phyloP scores from a whole-genome alignment of 2,329 filamentous ascomycete species.

The Clarireedia paspali region DNA sequence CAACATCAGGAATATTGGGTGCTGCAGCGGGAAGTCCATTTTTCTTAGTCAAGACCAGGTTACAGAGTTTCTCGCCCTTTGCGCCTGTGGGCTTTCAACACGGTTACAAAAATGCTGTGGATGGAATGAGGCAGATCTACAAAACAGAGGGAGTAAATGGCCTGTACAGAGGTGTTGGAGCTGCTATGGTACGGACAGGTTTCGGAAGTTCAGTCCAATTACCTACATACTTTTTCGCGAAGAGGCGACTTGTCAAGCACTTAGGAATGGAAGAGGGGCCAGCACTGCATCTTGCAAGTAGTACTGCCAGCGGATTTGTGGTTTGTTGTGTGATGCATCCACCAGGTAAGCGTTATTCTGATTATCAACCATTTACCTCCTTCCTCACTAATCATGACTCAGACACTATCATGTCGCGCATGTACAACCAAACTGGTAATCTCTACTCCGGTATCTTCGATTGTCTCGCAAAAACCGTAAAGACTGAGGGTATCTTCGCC shows the following conservation, averaged over 20 bases:
- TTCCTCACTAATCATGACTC: slow-evolving; percentile 11
- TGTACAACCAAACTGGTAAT: slow-evolving; percentile 98
- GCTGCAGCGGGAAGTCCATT: slow-evolving; percentile 92
- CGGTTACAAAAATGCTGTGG: slow-evolving; percentile 74
- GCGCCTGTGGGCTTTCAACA: slow-evolving; percentile 96
- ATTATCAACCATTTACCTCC: neutral
- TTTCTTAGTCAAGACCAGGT: slow-evolving; percentile 93
- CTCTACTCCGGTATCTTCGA: slow-evolving; percentile 92
- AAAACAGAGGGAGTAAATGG: slow-evolving; percentile 67
- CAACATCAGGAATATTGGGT: slow-evolving; percentile 80
- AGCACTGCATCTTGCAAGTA: slow-evolving; percentile 80
- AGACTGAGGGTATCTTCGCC: slow-evolving; percentile 82
- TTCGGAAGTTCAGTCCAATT: slow-evolving; percentile 95
- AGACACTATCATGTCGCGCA: slow-evolving; percentile 96
- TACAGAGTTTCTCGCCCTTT: slow-evolving; percentile 90
- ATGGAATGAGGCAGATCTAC: slow-evolving; percentile 79
- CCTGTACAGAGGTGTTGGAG: slow-evolving; percentile 82
- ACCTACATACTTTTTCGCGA: slow-evolving; percentile 97
- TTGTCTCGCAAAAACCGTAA: slow-evolving; percentile 83
- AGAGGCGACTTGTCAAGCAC: slow-evolving; percentile 74
- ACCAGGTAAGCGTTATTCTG: slow-evolving; percentile 52
- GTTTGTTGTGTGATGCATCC: slow-evolving; percentile 98
- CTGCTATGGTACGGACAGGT: slow-evolving; percentile 92
- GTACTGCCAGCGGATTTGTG: slow-evolving; percentile 84
- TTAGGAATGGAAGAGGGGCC: slow-evolving; percentile 86